phyloP scores from a whole-genome alignment of 1,284 basidiomycete species.

The Macrocystidia cucumis region DNA sequence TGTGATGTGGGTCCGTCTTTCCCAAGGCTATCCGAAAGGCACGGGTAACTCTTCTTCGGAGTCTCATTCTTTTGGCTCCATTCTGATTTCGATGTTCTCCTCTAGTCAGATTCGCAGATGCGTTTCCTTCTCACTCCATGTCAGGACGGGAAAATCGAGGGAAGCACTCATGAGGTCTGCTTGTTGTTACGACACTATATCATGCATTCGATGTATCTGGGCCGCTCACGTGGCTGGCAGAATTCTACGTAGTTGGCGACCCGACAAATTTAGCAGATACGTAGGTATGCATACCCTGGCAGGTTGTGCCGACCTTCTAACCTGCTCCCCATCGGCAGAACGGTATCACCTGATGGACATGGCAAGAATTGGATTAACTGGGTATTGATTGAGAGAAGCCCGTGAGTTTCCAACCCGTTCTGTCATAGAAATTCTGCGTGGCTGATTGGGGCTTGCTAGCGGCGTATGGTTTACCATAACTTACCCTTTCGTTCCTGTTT shows the following conservation, averaged over 20 bases:
- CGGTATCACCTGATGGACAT: no score
- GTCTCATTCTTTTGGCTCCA: constrained; percentile 1
- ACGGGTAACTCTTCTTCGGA: constrained; percentile 5
- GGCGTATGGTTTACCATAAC: constrained; percentile 11
- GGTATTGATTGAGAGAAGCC: constrained; percentile 14
- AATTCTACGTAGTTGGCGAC: background rate
- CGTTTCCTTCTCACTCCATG: constrained; percentile 5
- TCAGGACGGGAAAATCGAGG: constrained; percentile 2
- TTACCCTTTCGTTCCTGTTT: constrained; percentile 13
- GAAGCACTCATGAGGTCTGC: background rate
- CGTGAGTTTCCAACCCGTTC: constrained; percentile 14
- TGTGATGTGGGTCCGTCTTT: no score
- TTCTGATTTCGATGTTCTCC: background rate
- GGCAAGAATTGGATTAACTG: no score
- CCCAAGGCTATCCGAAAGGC: no score
- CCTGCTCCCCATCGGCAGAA: constrained; percentile 15
- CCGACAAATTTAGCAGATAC: constrained; percentile 7
- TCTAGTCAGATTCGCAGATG: background rate
- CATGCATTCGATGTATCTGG: background rate
- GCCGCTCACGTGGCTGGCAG: background rate
- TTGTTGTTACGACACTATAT: background rate
- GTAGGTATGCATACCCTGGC: constrained; percentile 10
- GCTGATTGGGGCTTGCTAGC: constrained; percentile 11
- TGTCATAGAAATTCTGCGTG: constrained; percentile 15
- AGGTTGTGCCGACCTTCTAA: constrained; percentile 15